A percentile compares a stretch with the other conserved stretches of the same genome.
phyloP scores from a whole-genome alignment of 495 filamentous ascomycete species.

The Penicillium angulare region DNA sequence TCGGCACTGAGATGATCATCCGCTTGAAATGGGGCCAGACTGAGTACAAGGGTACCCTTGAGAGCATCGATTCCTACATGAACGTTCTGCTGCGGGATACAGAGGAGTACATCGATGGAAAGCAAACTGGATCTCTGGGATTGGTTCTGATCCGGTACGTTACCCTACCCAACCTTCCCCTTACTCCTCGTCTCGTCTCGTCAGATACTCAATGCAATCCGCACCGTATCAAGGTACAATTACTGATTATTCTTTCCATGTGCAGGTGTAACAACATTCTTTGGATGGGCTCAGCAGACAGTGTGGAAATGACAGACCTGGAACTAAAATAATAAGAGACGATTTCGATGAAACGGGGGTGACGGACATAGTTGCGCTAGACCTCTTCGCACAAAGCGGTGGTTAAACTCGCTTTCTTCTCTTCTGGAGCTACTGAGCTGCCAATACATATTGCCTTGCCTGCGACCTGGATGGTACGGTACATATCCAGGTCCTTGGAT shows the following conservation, averaged over 20 bases:
- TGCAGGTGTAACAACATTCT: slow-evolving; percentile 91
- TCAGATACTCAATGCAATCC: too few relatives aligned
- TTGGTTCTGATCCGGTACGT: slow-evolving; percentile 87
- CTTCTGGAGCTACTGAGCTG: background rate
- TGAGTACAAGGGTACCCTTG: slow-evolving; percentile 90
- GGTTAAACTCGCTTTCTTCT: background rate
- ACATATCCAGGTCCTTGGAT: background rate
- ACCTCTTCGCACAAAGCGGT: background rate
- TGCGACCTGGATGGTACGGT: background rate
- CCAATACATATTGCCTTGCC: background rate
- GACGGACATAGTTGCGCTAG: slow-evolving; percentile 2
- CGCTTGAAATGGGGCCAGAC: slow-evolving; percentile 97
- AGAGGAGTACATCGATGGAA: slow-evolving; percentile 88
- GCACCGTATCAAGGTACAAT: too few relatives aligned
- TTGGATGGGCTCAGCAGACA: slow-evolving; percentile 70
- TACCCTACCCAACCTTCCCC: background rate
- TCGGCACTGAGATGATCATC: slow-evolving; percentile 86
- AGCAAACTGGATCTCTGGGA: slow-evolving; percentile 78
- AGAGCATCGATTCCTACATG: slow-evolving; percentile 97
- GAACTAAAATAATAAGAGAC: slow-evolving; percentile 41
- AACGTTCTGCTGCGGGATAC: slow-evolving; percentile 89
- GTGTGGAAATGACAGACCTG: slow-evolving; percentile 57
- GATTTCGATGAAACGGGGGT: background rate
- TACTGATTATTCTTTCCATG: slow-evolving; percentile 18
- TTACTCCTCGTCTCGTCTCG: too few relatives aligned